Evolutionary conservation across 1,284 basidiomycete species (phyloP).

Genomic region (Sporisorium exsertum): DNA sequence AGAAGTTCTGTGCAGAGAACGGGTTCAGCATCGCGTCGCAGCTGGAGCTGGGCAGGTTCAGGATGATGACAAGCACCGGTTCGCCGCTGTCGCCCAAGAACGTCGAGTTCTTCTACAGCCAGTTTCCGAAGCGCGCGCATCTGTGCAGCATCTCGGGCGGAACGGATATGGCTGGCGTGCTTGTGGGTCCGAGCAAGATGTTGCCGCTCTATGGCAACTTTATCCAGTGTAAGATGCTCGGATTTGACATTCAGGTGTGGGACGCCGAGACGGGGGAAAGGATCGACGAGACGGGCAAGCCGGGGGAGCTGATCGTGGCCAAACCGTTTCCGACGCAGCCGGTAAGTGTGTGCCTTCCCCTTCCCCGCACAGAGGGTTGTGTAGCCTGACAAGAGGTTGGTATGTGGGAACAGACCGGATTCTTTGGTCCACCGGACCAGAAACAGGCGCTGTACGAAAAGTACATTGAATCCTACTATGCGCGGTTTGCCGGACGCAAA

Average conservation of each 20-base stretch:
- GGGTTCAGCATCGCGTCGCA: slow-evolving; percentile 9
- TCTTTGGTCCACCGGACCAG: slow-evolving; percentile 47
- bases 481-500: slow-evolving; percentile 49
- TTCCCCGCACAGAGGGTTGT: background rate
- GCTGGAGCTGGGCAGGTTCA: slow-evolving; percentile 52
- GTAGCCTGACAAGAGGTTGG: background rate
- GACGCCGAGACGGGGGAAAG: slow-evolving; percentile 52
- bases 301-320: slow-evolving; percentile 65
- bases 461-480: slow-evolving; percentile 68
- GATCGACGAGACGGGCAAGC: slow-evolving; percentile 51
- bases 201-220: slow-evolving; percentile 65
- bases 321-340: slow-evolving; percentile 69
- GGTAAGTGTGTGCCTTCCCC: slow-evolving; percentile 49
- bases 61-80: slow-evolving; percentile 65
- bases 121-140: slow-evolving; percentile 39
- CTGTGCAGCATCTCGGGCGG: slow-evolving; percentile 61
- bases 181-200: slow-evolving; percentile 57
- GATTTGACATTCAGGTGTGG: slow-evolving; percentile 62
- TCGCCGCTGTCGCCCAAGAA: slow-evolving; percentile 63
- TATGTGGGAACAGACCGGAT: slow-evolving; percentile 17
- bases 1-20: slow-evolving; percentile 29
- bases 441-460: slow-evolving; percentile 61
- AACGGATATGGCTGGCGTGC: slow-evolving; percentile 66
- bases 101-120: slow-evolving; percentile 60
- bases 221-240: slow-evolving; percentile 64